Evolutionary conservation across 2,329 filamentous ascomycete genomes (phyloP), one percentile per base, ranked within the genome.

Genomic region (Hypoxylon sp.): DNA sequence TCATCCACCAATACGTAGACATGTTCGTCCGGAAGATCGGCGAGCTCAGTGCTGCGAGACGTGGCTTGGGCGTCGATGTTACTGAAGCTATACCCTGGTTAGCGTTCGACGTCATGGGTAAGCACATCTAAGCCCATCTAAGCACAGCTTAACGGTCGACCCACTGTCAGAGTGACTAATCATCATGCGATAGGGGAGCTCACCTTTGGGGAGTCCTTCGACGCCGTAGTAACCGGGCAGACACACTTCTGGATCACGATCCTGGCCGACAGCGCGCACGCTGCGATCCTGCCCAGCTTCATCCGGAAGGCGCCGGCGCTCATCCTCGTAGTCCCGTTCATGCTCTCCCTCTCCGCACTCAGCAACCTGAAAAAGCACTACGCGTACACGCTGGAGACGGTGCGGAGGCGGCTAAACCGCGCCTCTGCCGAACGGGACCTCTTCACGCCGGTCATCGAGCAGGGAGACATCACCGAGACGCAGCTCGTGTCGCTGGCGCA

Each of bases 141-240:
- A n/a, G 5, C 6, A 38, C 19, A 7, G 13, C 28, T 23, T 17
- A 30, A 41, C 38, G 28, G 28, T 45, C 52, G 97, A 86, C 88
- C 93, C 19, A 2, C 11, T 19, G 28, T 30, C 28, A 9, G 5
- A 30, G 28, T 30, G 28, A 30, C 38, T 43, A 11, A 43, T 7
- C 34, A 36, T 19, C 7, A 14, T 34, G 9, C 10, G 5, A 10
- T 25, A 76, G 75, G 74, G 1, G 72, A 75, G 45, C 59, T 76
- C 7, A 73, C 72, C 0, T 76, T 76, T 25, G 68, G 74, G 2
- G 72, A 76, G 21, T 74, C 73, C 7, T 75, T 76, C 56, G 59
- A 70, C 19, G 71, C 74, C 2, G 67, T 76, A 17, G 63, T 71
- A 7, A 57, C 56, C 9, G 67, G 64, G 7, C 62, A 73, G n/a